A percentile compares a stretch with the other conserved stretches of the same genome.
Evolutionary conservation across 2,329 filamentous ascomycete genomes (phyloP).

Genomic region (Cercospora citrullina): DNA sequence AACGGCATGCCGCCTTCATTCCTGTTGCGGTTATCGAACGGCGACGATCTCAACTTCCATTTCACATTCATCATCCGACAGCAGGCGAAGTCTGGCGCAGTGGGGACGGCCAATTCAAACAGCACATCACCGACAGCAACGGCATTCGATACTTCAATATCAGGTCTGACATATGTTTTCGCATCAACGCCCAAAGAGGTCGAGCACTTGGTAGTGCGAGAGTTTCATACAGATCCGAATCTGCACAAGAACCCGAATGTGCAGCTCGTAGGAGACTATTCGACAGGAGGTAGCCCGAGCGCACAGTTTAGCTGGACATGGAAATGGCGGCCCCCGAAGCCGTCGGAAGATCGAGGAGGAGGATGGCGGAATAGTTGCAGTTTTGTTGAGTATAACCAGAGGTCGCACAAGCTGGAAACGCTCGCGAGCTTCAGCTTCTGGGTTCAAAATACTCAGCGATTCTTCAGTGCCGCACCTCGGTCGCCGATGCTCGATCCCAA

Average conservation of each 20-base stretch:
- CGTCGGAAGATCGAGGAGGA: conserved; percentile 75
- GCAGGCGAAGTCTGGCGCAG: conserved; percentile 44
- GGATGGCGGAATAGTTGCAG: conserved; percentile 97
- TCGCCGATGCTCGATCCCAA: conserved; percentile 64
- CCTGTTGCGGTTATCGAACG: conserved; percentile 81
- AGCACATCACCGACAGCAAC: conserved; percentile 18
- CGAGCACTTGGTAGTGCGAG: conserved; percentile 88
- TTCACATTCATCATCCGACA: conserved; percentile 81
- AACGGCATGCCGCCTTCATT: conserved; percentile 62
- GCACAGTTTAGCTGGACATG: conserved; percentile 93
- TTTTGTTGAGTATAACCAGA: conserved; percentile 95
- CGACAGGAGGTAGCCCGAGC: conserved; percentile 77
- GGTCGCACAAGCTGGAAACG: conserved; percentile 83
- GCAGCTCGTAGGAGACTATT: conserved; percentile 87
- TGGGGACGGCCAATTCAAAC: conserved; percentile 17
- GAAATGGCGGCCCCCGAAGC: conserved; percentile 92
- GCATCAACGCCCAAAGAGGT: conserved; percentile 83
- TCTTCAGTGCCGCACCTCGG: conserved; percentile 47
- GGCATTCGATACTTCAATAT: conserved; percentile 71
- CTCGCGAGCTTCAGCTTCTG: conserved; percentile 93
- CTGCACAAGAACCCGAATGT: conserved; percentile 97
- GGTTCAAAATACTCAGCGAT: conserved; percentile 65
- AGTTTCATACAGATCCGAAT: conserved; percentile 96
- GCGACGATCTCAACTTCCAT: conserved; percentile 88
- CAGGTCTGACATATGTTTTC: conserved; percentile 88